Percentiles rank a stretch among this genome's conserved stretches.
Conservation (phyloP, 805 yeast species). For the Candida peoriensis region DNA sequence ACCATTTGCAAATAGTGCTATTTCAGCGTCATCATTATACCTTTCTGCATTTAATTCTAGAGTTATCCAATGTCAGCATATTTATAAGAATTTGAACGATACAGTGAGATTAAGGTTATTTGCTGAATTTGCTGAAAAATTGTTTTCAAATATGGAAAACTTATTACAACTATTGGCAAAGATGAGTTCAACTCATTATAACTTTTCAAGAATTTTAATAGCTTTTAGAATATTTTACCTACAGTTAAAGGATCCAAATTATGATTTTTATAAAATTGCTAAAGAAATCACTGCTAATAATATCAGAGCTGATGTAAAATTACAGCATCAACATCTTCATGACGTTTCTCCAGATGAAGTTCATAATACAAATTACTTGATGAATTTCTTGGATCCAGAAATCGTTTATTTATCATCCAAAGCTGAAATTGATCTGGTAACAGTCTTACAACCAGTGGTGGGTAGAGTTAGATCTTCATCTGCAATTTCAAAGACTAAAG, state of each 20-base stretch:
- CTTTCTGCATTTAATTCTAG: slow-evolving; percentile 8
- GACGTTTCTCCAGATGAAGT: slow-evolving; percentile 14
- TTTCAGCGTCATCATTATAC: slow-evolving; percentile 12
- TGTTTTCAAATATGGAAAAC: slow-evolving; percentile 7
- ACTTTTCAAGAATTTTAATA: slow-evolving; percentile 15
- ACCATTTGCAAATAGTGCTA: slow-evolving; percentile 26
- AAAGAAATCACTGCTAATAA: slow-evolving; percentile 2
- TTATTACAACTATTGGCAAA: slow-evolving; percentile 13
- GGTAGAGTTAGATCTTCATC: not conserved
- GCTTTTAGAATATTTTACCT: slow-evolving; percentile 12
- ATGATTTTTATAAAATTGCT: slow-evolving; percentile 15
- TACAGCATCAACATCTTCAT: slow-evolving; percentile 4
- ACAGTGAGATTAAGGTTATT: slow-evolving; percentile 6
- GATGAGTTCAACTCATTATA: slow-evolving; percentile 12
- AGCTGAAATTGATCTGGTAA: slow-evolving; percentile 9
- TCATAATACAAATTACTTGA: slow-evolving; percentile 14
- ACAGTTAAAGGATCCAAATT: slow-evolving; percentile 14
- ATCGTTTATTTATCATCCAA: slow-evolving; percentile 9
- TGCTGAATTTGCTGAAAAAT: slow-evolving; percentile 9
- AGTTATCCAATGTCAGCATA: slow-evolving; percentile 16
- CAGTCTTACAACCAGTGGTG: slow-evolving; percentile 15
- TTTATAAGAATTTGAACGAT: slow-evolving; percentile 2
- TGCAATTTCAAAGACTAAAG: too few species aligned
- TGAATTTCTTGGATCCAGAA: slow-evolving; percentile 14
- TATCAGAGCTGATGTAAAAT: not conserved